These are phyloP conservation scores for Macrocybe gigantea DNA, from an alignment of 768 basidiomycete genomes.

Conservation along the genomic window DNA sequence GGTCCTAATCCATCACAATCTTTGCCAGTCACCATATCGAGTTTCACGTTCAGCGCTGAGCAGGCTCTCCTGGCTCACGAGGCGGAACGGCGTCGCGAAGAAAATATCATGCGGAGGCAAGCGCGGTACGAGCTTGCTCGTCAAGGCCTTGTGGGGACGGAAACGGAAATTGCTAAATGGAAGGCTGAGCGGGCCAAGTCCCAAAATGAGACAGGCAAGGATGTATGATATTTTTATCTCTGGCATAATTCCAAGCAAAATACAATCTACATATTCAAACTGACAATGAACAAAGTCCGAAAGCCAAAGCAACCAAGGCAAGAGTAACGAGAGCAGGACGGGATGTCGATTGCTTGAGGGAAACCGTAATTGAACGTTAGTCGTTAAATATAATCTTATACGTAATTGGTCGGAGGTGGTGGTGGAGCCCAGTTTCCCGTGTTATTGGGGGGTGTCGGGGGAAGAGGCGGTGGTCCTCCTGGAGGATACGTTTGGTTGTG, in stretches of 20 bases:
- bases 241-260: no score
- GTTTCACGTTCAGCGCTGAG: conserved; percentile 74
- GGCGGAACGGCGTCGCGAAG: conserved; percentile 54
- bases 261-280: no score
- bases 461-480: conserved; percentile 13
- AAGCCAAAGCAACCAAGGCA: no score
- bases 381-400: no score
- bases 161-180: conserved; percentile 82
- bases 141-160: conserved; percentile 72
- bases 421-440: no score
- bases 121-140: conserved; percentile 72
- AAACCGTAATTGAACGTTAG: no score
- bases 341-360: no score
- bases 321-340: no score
- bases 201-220: conserved; percentile 1
- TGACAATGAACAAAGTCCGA: no score
- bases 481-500: conserved; percentile 3
- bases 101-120: conserved; percentile 64
- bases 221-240: not conserved
- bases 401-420: no score
- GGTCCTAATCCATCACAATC: not conserved
- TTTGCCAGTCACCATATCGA: conserved; percentile 49
- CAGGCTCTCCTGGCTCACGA: conserved; percentile 70
- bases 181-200: conserved; percentile 30
- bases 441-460: conserved; percentile 11